Conservation (phyloP, 345 rosid genomes). For the Luvunga scandens region DNA sequence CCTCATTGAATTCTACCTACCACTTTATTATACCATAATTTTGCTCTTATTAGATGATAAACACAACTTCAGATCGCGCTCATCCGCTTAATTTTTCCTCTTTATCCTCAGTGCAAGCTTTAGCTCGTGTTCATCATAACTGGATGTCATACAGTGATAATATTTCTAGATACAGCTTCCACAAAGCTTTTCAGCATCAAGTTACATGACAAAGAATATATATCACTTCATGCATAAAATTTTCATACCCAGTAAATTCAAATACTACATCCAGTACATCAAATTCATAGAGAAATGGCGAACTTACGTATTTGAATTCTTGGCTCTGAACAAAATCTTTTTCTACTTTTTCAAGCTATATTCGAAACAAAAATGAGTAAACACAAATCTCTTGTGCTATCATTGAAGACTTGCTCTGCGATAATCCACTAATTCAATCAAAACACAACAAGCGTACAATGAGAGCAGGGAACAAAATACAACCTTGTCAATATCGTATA, state of each 20-base stretch:
- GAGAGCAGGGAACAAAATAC: not conserved
- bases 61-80: not conserved
- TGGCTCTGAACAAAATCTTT: constrained; percentile 62
- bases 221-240: not conserved
- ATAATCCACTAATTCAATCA: constrained; percentile 53
- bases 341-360: constrained; percentile 84
- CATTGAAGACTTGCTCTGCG: constrained; percentile 59
- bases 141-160: not conserved
- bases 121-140: not conserved
- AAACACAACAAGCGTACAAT: constrained; percentile 14
- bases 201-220: not conserved
- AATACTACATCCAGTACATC: not conserved
- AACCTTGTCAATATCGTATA: too few species aligned
- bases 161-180: not conserved
- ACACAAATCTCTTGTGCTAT: constrained; percentile 75
- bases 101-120: not conserved
- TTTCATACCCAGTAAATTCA: not conserved
- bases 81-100: not conserved
- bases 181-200: not conserved
- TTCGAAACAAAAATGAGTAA: not conserved
- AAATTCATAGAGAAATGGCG: not conserved
- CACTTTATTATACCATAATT: not conserved
- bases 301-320: constrained; percentile 77
- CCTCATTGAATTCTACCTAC: not conserved
- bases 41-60: not conserved